These are phyloP conservation scores for Candida adriatica DNA, from an alignment of 805 yeast genomes.

Conservation along the genomic window DNA sequence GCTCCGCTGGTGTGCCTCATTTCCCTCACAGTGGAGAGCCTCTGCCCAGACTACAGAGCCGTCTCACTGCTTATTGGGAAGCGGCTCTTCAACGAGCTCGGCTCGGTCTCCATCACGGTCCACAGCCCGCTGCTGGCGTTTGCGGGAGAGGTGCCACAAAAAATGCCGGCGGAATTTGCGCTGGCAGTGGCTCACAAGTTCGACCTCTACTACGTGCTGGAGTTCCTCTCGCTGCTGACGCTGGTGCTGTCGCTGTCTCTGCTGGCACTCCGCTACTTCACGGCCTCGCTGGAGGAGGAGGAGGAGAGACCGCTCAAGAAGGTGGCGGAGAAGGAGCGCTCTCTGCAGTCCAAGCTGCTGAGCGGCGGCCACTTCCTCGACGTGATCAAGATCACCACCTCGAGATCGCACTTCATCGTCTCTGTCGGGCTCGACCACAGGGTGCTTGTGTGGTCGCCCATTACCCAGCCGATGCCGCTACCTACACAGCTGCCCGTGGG, in stretches of 20 bases:
- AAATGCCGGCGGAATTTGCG: slow-evolving; percentile 9
- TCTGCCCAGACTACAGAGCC: slow-evolving; percentile 25
- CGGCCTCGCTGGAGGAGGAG: slow-evolving; percentile 17
- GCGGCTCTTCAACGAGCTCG: slow-evolving; percentile 16
- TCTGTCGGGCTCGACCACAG: slow-evolving; percentile 70
- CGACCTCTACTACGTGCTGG: slow-evolving; percentile 47
- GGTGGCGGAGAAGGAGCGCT: slow-evolving; percentile 12
- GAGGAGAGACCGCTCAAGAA: slow-evolving; percentile 16
- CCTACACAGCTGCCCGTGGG: slow-evolving; percentile 38
- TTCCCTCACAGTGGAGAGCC: no score
- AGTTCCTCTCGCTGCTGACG: slow-evolving; percentile 43
- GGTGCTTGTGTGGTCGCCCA: slow-evolving; percentile 68
- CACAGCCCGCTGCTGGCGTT: slow-evolving; percentile 23
- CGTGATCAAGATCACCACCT: slow-evolving; percentile 51
- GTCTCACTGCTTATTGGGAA: slow-evolving; percentile 6
- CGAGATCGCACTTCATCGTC: slow-evolving; percentile 55
- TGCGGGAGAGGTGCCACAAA: slow-evolving; percentile 2
- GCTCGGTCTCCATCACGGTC: slow-evolving; percentile 17
- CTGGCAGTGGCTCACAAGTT: slow-evolving; percentile 32
- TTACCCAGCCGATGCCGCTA: slow-evolving; percentile 37
- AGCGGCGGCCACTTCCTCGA: slow-evolving; percentile 55
- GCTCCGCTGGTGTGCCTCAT: slow-evolving; percentile 23
- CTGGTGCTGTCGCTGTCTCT: slow-evolving; percentile 46
- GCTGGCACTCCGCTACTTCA: slow-evolving; percentile 34
- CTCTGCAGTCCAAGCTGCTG: slow-evolving; percentile 33